Base-by-base conservation (phyloP, 192 early-diverging fungal genomes). In the Coemansia sp. region DNA sequence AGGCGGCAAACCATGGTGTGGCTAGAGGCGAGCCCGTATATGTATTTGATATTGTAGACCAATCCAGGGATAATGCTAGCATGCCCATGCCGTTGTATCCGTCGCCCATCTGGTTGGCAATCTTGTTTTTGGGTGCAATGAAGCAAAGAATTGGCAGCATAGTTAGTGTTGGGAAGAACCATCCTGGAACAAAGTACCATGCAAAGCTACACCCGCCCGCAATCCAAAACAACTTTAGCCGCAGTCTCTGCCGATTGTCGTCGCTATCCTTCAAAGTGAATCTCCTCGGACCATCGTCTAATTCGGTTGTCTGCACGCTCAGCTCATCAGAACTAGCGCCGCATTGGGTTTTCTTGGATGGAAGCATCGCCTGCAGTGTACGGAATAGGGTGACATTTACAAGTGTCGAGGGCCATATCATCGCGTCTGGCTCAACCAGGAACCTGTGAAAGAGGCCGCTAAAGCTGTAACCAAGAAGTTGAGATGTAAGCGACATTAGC, bases 401-500 rank as follows among this genome's bases (percentile, higher is more conserved):
- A 41, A 94, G 81, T 24, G 84, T 88, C n/a, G 83, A 64, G 2
- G 94, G 94, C 93, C 93, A 97, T 48, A 89, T 76, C 92, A 95
- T 93, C 6, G 85, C 78, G 8, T 86, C 67, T 24, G 93, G 93
- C 50, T 86, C 82, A 21, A 96, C 92, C 53, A 96, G 71, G 67
- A 87, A 92, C 18, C 85, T 79, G 27, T 92, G 89, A 49, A 76
- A 82, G 19, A 86, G 64, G 62, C 88, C 93, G 59, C 87, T 87
- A 71, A 90, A 63, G 9, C 86, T 84, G 62, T 83, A 86, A 14
- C 86, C 86, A 52, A 88, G 56, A 49, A 86, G 55, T 65, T 86
- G 82, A 48, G 90, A 90, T 0, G 89, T 84, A 21, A 93, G 51
- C 9, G 90, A 70, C n/a, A 91, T 60, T 2, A 89, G 47, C 19